phyloP scores from a whole-genome alignment of 2,329 filamentous ascomycete genomes.

The Pseudogymnoascus sp. region DNA sequence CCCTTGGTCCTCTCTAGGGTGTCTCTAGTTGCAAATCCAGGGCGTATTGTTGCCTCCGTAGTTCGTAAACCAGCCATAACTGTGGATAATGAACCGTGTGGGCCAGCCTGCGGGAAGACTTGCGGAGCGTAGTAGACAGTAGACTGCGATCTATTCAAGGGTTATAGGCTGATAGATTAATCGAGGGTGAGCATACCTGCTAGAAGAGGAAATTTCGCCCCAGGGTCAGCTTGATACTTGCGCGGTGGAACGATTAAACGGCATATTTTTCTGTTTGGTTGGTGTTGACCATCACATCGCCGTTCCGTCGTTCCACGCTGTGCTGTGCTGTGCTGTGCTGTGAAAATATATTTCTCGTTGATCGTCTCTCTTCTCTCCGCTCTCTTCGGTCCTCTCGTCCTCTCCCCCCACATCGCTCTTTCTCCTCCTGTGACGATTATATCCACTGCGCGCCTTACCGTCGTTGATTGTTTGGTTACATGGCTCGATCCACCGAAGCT shows the following conservation, averaged over 20 bases:
- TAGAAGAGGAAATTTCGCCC: background rate
- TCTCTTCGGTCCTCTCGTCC: background rate
- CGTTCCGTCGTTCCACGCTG: too few species aligned
- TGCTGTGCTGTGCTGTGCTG: background rate
- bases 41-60: background rate
- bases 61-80: background rate
- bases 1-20: background rate
- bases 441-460: background rate
- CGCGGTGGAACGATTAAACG: background rate
- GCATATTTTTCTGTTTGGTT: background rate
- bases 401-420: background rate
- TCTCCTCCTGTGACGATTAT: background rate
- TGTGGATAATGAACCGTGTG: background rate
- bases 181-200: background rate
- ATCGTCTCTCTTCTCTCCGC: background rate
- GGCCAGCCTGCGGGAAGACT: background rate
- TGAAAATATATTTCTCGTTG: background rate
- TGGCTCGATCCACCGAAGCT: slow-evolving; percentile 1
- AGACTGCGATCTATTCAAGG: background rate
- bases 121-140: background rate
- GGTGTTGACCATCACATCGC: background rate
- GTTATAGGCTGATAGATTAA: background rate
- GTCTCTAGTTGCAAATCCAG: background rate
- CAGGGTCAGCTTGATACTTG: background rate
- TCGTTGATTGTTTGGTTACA: background rate